Evolutionary conservation across 2,329 filamentous ascomycete genomes (phyloP).

Genomic region (Thelonectria blattea): DNA sequence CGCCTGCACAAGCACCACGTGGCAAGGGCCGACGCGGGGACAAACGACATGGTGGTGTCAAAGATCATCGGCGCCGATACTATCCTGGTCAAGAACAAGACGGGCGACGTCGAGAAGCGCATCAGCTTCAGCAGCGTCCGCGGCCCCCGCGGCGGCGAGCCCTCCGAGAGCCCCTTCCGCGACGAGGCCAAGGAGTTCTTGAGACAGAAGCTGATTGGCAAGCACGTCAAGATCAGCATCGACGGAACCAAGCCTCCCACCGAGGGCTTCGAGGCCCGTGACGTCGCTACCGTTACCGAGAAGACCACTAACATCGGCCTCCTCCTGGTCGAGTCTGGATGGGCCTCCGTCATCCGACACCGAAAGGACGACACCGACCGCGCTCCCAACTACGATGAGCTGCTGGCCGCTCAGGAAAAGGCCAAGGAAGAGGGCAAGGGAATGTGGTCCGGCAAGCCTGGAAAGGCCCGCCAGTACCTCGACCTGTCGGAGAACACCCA

Average conservation of each 20-base stretch:
- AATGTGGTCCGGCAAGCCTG: constrained; percentile 91
- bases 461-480: constrained; percentile 80
- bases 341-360: constrained; percentile 92
- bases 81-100: constrained; percentile 83
- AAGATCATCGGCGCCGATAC: constrained; percentile 90
- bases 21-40: constrained; percentile 68
- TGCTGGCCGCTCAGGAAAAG: constrained; percentile 78
- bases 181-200: constrained; percentile 97
- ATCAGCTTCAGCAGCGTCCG: constrained; percentile 92
- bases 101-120: constrained; percentile 80
- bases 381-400: constrained; percentile 90
- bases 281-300: constrained; percentile 86
- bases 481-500: constrained; percentile 93
- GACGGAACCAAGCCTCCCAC: constrained; percentile 90
- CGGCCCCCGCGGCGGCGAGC: constrained; percentile 87
- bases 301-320: constrained; percentile 89
- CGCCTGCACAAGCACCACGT: constrained; percentile 85
- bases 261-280: constrained; percentile 91
- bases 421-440: constrained; percentile 91
- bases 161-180: constrained; percentile 84
- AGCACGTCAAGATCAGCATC: constrained; percentile 87
- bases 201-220: constrained; percentile 92
- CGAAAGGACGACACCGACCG: constrained; percentile 93
- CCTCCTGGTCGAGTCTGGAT: constrained; percentile 87
- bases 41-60: constrained; percentile 81